A percentile compares a stretch with the other conserved stretches of the same genome.
These are phyloP conservation scores for Coleophoma crateriformis DNA, from an alignment of 2,329 filamentous ascomycete species.

Conservation along the genomic window DNA sequence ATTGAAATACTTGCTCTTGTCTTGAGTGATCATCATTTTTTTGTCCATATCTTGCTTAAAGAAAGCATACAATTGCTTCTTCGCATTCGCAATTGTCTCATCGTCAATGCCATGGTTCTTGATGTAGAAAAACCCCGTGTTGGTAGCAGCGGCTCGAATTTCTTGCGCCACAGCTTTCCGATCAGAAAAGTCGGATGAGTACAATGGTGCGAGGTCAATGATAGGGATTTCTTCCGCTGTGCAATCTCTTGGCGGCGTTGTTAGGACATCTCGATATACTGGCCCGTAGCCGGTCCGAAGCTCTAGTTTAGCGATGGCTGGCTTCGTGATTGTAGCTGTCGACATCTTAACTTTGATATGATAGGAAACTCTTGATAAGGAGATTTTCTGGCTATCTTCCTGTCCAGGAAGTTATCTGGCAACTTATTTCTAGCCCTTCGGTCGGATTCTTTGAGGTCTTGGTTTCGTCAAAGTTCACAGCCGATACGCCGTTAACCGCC, in stretches of 20 bases:
- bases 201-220: slow-evolving; percentile 34
- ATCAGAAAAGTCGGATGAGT: slow-evolving; percentile 28
- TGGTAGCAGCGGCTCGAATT: slow-evolving; percentile 34
- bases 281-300: slow-evolving; percentile 37
- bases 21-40: slow-evolving; percentile 33
- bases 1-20: slow-evolving; percentile 36
- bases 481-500: too few relatives aligned
- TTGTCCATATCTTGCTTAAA: slow-evolving; percentile 1
- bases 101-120: slow-evolving; percentile 36
- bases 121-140: slow-evolving; percentile 42
- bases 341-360: slow-evolving; percentile 3
- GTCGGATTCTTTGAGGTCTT: too few relatives aligned
- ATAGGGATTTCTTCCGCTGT: slow-evolving; percentile 38
- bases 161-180: slow-evolving; percentile 31
- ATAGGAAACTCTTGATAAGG: neutral
- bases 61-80: slow-evolving; percentile 18
- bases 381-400: too few relatives aligned
- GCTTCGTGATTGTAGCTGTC: slow-evolving; percentile 6
- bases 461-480: too few relatives aligned
- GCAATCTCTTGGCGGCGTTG: slow-evolving; percentile 32
- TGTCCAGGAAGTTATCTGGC: too few relatives aligned
- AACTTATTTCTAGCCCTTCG: too few relatives aligned
- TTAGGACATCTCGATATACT: slow-evolving; percentile 36
- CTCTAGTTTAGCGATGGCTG: slow-evolving; percentile 32
- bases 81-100: slow-evolving; percentile 24